Percentiles rank a stretch among this genome's conserved stretches.
Evolutionary conservation across 2,329 filamentous ascomycete genomes (phyloP).

Genomic region (Trichothecium sympodiale): DNA sequence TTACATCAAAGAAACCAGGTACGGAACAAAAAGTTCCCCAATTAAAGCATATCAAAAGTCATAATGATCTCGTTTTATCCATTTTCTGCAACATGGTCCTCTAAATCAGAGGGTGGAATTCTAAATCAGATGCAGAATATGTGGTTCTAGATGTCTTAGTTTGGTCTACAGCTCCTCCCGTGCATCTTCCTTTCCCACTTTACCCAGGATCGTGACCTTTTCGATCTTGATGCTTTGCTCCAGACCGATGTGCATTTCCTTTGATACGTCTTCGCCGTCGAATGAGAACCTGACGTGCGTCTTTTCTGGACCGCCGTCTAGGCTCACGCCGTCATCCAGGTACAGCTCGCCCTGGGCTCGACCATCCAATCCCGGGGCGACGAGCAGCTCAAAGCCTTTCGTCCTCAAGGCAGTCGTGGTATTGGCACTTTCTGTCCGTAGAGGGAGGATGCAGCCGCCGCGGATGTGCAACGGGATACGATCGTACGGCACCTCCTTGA

Average conservation of each 20-base stretch:
- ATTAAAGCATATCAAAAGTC: no score
- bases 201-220: conserved; percentile 37
- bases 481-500: conserved; percentile 22
- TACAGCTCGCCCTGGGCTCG: conserved; percentile 56
- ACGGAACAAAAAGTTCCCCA: no score
- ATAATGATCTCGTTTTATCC: no score
- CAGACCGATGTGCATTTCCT: conserved; percentile 35
- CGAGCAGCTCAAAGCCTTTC: conserved; percentile 56
- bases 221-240: conserved; percentile 26
- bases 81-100: no score
- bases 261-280: conserved; percentile 33
- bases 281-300: conserved; percentile 50
- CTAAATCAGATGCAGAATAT: no score
- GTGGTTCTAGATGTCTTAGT: no score
- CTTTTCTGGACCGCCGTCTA: conserved; percentile 39
- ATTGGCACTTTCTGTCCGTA: conserved; percentile 41
- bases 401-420: conserved; percentile 52
- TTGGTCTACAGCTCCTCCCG: neutral
- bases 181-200: neutral
- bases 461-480: conserved; percentile 53
- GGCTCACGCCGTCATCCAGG: conserved; percentile 60
- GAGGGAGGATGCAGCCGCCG: conserved; percentile 51
- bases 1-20: no score
- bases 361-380: conserved; percentile 52
- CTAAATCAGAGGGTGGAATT: no score